Evolutionary conservation across 75 land plant species (phyloP), one percentile per base, ranked within the genome.

Genomic region (Pseudotsuga menziesii): DNA sequence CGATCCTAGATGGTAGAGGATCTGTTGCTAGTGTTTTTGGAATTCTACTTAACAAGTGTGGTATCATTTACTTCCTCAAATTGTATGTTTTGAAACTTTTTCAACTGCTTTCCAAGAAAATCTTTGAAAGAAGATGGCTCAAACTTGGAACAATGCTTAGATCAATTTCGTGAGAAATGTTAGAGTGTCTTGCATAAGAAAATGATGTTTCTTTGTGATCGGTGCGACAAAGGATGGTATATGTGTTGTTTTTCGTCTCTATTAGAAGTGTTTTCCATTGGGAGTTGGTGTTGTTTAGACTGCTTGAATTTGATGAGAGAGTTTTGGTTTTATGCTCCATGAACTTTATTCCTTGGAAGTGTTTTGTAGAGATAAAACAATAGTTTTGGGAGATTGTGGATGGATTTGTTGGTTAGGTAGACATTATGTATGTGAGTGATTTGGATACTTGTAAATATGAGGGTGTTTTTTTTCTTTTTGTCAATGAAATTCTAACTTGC

Each of bases 261-360:
- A 9, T 79, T 96, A 35, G 80, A 91, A 64, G 77, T 57, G 13
- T 82, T 91, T 16, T 98, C 99, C 15, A 70, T 73, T 4, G 99
- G 99, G n/a, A 96, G 90, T 60, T 96, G 99, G 99, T 96, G 92
- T 60, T 96, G 99, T 74, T 80, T 88, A 4, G 97, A 94, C 55
- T 96, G 99, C 77, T 66, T 96, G 52, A 85, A 90, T 72, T 94
- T 95, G 11, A 91, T 89, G 56, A 81, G 88, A 75, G 99, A 96
- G 82, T 57, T 96, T 96, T 85, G 99, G 99, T 22, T 96, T 96
- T 80, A 91, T 88, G n/a, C 94, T 89, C 4, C 91, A 95, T 0
- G 83, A 92, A 77, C 78, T 64, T 4, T 84, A 82, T 75, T 75
- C 86, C 2, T 59, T 94, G 61, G 93, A 90, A 25, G 77, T 91